Base-by-base conservation (phyloP, 2,329 filamentous ascomycete genomes). In the Leptographium lundbergii region DNA sequence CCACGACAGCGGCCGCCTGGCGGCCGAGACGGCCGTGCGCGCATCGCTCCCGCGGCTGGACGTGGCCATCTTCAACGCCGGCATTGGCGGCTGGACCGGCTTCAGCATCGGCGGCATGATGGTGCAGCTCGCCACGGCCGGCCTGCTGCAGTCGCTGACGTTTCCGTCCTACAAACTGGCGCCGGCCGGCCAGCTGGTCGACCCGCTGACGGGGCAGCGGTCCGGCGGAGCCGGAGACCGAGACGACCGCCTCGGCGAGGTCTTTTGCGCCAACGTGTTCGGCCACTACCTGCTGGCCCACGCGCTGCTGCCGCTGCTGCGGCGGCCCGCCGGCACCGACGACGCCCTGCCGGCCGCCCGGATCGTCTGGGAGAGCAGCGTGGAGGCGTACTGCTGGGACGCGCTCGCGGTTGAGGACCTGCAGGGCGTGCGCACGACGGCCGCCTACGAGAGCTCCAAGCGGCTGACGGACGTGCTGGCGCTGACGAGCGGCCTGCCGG, bases 211-310 rank as follows among this genome's bases (percentile, higher is more conserved):
- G 73, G 75, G 61, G 71, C 74, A 45, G 34, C 54, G 36, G 58
- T 55, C 11, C 54, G 39, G n/a, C 7, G 29, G 17, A 24, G 10
- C 2, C 34, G 32, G 19, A 25, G n/a, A 73, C 79, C 17, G 68
- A 71, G 29, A 69, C 71, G 62, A 57, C 64, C 53, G 76, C 6
- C 74, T 99, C 0, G 91, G 90, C 3, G 80, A 89, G 64, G 84
- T 96, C 22, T 99, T 97, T 70, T 87, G 86, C 69, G 87, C 92
- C 56, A 97, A 97, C 68, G 81, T 96, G 34, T 97, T 99, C 69
- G 94, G 94, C 0, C 94, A 99, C 74, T 97, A 99, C 70, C 74
- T 96, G 67, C 82, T 99, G 27, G 82, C 83, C 19, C 91, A 96
- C 70, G 84, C 86, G 67, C 79, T 97, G 13, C 79, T 87, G 64